Evolutionary conservation across 306 rosid species (phyloP).

Genomic region (Lathyrus aphaca): DNA sequence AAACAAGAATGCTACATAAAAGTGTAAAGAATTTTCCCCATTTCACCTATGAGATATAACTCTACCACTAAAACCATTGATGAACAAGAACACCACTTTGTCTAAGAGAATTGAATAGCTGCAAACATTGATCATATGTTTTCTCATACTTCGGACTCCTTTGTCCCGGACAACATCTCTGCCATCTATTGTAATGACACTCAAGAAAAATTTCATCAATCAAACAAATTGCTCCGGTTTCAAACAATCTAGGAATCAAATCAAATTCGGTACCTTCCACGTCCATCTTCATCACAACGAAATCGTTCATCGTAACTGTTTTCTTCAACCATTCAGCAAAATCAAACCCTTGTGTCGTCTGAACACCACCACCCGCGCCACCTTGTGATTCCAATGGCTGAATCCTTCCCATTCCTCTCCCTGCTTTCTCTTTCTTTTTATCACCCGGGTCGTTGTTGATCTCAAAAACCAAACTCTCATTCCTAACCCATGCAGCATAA

Average conservation of each 20-base stretch:
- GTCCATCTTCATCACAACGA: conserved; percentile 96
- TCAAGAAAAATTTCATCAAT: conserved; percentile 91
- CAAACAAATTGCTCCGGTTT: conserved; percentile 89
- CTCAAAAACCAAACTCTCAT: conserved; percentile 79
- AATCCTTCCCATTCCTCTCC: conserved; percentile 95
- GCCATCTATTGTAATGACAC: conserved; percentile 97
- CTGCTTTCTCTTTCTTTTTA: conserved; percentile 43
- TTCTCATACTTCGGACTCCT: conserved; percentile 85
- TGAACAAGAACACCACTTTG: conserved; percentile 90
- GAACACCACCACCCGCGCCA: conserved; percentile 56
- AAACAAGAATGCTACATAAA: conserved; percentile 39
- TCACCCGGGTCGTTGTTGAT: conserved; percentile 64
- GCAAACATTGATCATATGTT: conserved; percentile 78
- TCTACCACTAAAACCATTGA: conserved; percentile 73
- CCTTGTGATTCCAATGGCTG: conserved; percentile 55
- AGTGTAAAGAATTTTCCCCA: conserved; percentile 21
- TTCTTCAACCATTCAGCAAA: conserved; percentile 81
- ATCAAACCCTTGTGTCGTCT: conserved; percentile 84
- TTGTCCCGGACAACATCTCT: conserved; percentile 89
- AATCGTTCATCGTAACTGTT: conserved; percentile 70
- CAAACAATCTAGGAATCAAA: conserved; percentile 80
- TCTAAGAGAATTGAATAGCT: conserved; percentile 69
- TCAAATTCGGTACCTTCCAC: conserved; percentile 93
- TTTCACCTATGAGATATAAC: conserved; percentile 27
- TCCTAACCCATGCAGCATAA: conserved; percentile 96